Percentiles rank a stretch among this genome's conserved stretches.
These are phyloP conservation scores for Amanita rimosa DNA, from an alignment of 768 basidiomycete genomes.

Conservation along the genomic window DNA sequence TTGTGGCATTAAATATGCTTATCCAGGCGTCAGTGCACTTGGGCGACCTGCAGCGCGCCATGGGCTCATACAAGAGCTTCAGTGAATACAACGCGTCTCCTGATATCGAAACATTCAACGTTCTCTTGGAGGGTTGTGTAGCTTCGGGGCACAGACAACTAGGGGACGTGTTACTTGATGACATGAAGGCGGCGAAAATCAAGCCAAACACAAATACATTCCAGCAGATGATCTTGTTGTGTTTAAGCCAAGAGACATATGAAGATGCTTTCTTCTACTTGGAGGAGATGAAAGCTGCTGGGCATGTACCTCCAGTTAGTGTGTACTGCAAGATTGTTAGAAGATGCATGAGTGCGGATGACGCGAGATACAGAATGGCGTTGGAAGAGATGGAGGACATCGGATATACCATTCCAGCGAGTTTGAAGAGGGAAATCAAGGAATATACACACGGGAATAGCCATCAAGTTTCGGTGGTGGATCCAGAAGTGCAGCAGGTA, in stretches of 20 bases:
- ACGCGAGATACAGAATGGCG: constrained; percentile 53
- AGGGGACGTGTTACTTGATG: constrained; percentile 54
- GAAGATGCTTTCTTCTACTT: constrained; percentile 86
- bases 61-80: constrained; percentile 65
- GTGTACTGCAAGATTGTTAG: constrained; percentile 52
- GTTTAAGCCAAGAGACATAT: constrained; percentile 60
- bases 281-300: constrained; percentile 72
- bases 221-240: constrained; percentile 56
- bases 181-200: constrained; percentile 50
- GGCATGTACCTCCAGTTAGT: constrained; percentile 36
- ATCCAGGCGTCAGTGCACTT: constrained; percentile 50
- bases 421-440: constrained; percentile 11
- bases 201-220: constrained; percentile 51
- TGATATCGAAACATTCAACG: constrained; percentile 55
- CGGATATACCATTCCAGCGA: constrained; percentile 29
- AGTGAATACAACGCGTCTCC: constrained; percentile 44
- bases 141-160: constrained; percentile 47
- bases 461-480: neutral
- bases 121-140: constrained; percentile 57
- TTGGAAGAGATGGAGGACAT: constrained; percentile 60
- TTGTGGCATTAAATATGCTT: constrained; percentile 53
- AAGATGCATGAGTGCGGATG: constrained; percentile 43
- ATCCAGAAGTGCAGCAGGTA: neutral
- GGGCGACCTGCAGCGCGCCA: constrained; percentile 63
- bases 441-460: neutral